Conservation (phyloP, 129 eudicot species). For the Saussurea involucrata region DNA sequence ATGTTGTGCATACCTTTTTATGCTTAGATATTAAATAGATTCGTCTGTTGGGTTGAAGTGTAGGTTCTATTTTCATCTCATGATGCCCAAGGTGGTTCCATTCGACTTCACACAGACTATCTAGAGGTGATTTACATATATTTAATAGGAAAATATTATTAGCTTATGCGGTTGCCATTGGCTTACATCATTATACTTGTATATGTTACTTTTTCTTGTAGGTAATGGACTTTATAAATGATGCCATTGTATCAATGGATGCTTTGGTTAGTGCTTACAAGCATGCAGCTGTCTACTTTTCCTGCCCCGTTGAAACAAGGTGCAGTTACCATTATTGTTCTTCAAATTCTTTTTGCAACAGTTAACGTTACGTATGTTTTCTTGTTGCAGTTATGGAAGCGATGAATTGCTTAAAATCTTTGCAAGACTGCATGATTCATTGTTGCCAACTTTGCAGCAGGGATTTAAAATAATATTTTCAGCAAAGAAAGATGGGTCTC, state of each 20-base stretch:
- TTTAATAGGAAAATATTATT: not conserved
- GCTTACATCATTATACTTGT: not conserved
- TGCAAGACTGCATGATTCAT: slow-evolving; percentile 74
- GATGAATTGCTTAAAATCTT: slow-evolving; percentile 73
- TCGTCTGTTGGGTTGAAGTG: slow-evolving; percentile 10
- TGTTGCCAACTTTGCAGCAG: slow-evolving; percentile 71
- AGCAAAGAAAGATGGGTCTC: slow-evolving; percentile 22
- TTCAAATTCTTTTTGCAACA: not conserved
- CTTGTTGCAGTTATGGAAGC: slow-evolving; percentile 62
- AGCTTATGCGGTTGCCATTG: too few species aligned
- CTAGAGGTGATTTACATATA: slow-evolving; percentile 58
- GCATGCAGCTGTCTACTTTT: slow-evolving; percentile 74
- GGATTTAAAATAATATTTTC: slow-evolving; percentile 53
- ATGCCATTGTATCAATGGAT: slow-evolving; percentile 82
- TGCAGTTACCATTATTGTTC: slow-evolving; percentile 15
- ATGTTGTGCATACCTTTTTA: not conserved
- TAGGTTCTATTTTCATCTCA: slow-evolving; percentile 74
- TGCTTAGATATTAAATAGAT: slow-evolving; percentile 2
- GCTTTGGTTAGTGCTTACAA: slow-evolving; percentile 72
- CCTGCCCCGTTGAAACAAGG: slow-evolving; percentile 75
- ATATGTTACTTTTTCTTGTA: slow-evolving; percentile 8
- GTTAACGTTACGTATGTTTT: not conserved
- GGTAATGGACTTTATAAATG: slow-evolving; percentile 96
- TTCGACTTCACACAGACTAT: slow-evolving; percentile 64
- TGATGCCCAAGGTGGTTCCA: slow-evolving; percentile 42